Percentiles rank a stretch among this genome's conserved stretches.
Conservation (phyloP, 768 basidiomycete genomes). For the Cytidiella melzeri region DNA sequence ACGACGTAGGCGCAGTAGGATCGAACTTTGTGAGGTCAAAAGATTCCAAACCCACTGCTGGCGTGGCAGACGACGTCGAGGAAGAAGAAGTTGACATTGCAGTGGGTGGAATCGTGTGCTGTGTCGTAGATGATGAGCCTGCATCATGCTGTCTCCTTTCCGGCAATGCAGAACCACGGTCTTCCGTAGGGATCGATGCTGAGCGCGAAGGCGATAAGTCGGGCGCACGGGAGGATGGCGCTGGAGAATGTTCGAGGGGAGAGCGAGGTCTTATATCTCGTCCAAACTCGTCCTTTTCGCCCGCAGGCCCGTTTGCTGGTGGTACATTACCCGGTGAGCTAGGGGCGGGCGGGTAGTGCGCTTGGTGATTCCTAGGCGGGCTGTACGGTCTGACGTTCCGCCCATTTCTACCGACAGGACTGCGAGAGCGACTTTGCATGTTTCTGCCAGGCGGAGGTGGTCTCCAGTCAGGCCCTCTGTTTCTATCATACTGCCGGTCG, state of each 20-base stretch:
- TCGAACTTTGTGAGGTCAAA: slow-evolving; percentile 74
- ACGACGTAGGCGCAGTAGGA: slow-evolving; percentile 64
- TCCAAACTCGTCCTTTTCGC: slow-evolving; percentile 82
- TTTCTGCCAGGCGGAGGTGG: slow-evolving; percentile 39
- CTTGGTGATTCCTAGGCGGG: slow-evolving; percentile 36
- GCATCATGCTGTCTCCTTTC: not conserved
- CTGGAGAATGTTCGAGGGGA: slow-evolving; percentile 19
- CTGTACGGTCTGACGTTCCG: slow-evolving; percentile 52
- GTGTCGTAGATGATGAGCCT: not conserved
- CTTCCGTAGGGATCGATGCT: not conserved
- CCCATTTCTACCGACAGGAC: slow-evolving; percentile 53
- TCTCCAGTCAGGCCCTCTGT: slow-evolving; percentile 30
- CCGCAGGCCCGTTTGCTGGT: slow-evolving; percentile 20
- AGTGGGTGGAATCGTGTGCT: not conserved
- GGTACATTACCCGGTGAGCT: slow-evolving; percentile 23
- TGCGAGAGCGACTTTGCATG: slow-evolving; percentile 60
- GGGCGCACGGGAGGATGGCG: slow-evolving; percentile 5
- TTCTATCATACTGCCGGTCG: slow-evolving; percentile 35
- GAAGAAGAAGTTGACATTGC: not conserved
- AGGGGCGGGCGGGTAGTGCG: slow-evolving; percentile 28
- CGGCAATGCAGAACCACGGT: not conserved
- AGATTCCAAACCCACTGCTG: slow-evolving; percentile 38
- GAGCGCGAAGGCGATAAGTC: slow-evolving; percentile 5
- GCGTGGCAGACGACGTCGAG: slow-evolving; percentile 6
- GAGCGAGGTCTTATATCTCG: slow-evolving; percentile 67